Evolutionary conservation across 164 flowering plant species (phyloP), one percentile per base, ranked within the genome.

Genomic region (Berberis thunbergii): DNA sequence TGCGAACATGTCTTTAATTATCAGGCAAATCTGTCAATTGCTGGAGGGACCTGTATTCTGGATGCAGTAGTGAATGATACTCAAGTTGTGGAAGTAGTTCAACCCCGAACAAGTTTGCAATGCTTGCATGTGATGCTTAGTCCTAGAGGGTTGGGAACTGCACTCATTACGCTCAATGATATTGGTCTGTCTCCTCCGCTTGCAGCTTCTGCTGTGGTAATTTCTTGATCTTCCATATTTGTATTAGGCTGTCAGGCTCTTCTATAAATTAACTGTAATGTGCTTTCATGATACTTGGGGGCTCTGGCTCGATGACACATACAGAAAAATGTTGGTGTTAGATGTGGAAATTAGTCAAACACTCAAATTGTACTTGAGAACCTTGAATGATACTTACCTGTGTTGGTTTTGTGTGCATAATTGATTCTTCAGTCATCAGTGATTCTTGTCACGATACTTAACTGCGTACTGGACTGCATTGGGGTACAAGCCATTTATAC

Each of bases 31-130:
- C 71, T 94, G 68, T 83, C 88, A 45, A 83, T 88, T 67, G 75
- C 73, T 72, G 98, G 98, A 50, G 98, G 98, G 54, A 90, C 97
- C 72, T 87, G 96, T 74, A 81, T 73, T 55, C 60, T 84, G 68
- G 86, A 86, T 60, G 77, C 87, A 64, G 63, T 50, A 71, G 87
- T 83, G 56, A 94, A 94, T 82, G 89, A 85, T 75, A 80, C 93
- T 65, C 81, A 69, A 66, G 83, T 94, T 44, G 83, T 83, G 61
- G 91, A 86, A 64, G 75, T 87, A 58, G 66, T 85, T 77, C 85
- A 78, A 64, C 77, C 78, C 3, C 77, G 80, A 55, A 66, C 81
- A 56, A 83, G 75, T 69, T 70, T 79, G 62, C 76, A 82, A 52
- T 84, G 97, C 77, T 73, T 54, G 45, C 81, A 74, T 52, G 45